A percentile compares a stretch with the other conserved stretches of the same genome.
Evolutionary conservation across 345 rosid species (phyloP).

Genomic region (Salix viminalis): DNA sequence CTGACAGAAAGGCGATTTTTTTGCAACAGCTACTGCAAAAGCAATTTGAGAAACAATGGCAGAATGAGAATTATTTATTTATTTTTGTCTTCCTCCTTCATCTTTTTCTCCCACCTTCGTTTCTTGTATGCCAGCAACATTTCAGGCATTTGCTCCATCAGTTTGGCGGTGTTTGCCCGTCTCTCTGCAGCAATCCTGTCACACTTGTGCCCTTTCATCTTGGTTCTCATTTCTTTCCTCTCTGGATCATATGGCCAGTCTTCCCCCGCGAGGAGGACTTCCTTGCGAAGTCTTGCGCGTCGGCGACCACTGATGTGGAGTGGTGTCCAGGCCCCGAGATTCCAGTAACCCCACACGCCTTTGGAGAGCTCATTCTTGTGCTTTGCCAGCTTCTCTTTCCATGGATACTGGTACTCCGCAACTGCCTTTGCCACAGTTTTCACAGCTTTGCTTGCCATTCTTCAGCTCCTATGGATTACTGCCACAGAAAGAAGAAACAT

Average conservation of each 20-base stretch:
- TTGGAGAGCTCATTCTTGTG: slow-evolving; percentile 68
- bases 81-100: slow-evolving; percentile 82
- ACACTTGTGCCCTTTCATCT: slow-evolving; percentile 82
- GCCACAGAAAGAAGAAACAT: not conserved
- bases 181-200: slow-evolving; percentile 81
- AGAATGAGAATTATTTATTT: not conserved
- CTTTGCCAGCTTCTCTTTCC: slow-evolving; percentile 71
- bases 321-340: slow-evolving; percentile 88
- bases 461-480: not conserved
- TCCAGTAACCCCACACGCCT: slow-evolving; percentile 95
- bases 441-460: slow-evolving; percentile 79
- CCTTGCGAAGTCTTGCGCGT: slow-evolving; percentile 84
- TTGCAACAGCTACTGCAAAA: not conserved
- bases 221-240: slow-evolving; percentile 78
- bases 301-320: slow-evolving; percentile 78
- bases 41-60: not conserved
- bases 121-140: slow-evolving; percentile 83
- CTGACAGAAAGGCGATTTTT: too few species aligned
- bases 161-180: slow-evolving; percentile 69
- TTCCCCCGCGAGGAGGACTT: slow-evolving; percentile 66
- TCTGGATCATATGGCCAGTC: slow-evolving; percentile 88
- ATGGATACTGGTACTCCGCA: slow-evolving; percentile 62
- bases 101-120: slow-evolving; percentile 93
- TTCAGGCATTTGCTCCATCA: slow-evolving; percentile 86
- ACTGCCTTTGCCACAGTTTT: slow-evolving; percentile 51